A percentile compares a stretch with the other conserved stretches of the same genome.
phyloP scores from a whole-genome alignment of 1,139 yeast species.

The Lodderomyces beijingensis region DNA sequence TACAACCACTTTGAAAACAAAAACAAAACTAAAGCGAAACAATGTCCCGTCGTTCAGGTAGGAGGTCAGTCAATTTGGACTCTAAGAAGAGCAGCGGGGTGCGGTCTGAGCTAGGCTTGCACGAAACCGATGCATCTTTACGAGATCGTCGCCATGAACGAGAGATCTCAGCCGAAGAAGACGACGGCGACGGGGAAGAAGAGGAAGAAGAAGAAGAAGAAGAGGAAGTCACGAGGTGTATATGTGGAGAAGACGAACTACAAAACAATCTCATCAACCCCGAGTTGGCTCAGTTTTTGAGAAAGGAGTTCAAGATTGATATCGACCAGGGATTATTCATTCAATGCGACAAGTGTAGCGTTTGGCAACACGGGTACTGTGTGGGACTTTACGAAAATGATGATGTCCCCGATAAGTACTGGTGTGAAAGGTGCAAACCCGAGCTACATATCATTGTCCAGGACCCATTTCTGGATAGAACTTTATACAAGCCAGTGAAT shows the following conservation, averaged over 20 bases:
- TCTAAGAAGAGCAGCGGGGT: neutral
- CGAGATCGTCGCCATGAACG: neutral
- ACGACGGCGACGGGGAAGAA: slow-evolving; percentile 14
- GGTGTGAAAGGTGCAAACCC: slow-evolving; percentile 90
- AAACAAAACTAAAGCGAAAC: too few species aligned
- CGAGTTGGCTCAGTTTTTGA: slow-evolving; percentile 43
- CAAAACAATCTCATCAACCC: slow-evolving; percentile 31
- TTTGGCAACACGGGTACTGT: slow-evolving; percentile 97
- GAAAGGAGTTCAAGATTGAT: slow-evolving; percentile 53
- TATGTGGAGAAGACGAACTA: slow-evolving; percentile 76
- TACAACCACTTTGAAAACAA: too few species aligned
- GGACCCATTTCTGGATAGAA: slow-evolving; percentile 17
- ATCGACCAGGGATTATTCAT: slow-evolving; percentile 76
- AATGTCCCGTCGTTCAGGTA: slow-evolving; percentile 2
- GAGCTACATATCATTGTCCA: slow-evolving; percentile 59
- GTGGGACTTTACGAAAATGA: slow-evolving; percentile 74
- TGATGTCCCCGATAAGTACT: slow-evolving; percentile 84
- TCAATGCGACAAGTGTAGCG: slow-evolving; percentile 89
- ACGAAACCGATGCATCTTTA: neutral
- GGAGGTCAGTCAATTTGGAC: neutral
- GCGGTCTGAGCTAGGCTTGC: neutral
- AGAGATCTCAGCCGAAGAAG: slow-evolving; percentile 6
- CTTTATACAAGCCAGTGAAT: slow-evolving; percentile 48
- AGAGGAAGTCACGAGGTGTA: slow-evolving; percentile 82
- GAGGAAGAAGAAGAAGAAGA: slow-evolving; percentile 41